Evolutionary conservation across 2,329 filamentous ascomycete genomes (phyloP), one percentile per base, ranked within the genome.

Genomic region (Thielaviopsis musarum): DNA sequence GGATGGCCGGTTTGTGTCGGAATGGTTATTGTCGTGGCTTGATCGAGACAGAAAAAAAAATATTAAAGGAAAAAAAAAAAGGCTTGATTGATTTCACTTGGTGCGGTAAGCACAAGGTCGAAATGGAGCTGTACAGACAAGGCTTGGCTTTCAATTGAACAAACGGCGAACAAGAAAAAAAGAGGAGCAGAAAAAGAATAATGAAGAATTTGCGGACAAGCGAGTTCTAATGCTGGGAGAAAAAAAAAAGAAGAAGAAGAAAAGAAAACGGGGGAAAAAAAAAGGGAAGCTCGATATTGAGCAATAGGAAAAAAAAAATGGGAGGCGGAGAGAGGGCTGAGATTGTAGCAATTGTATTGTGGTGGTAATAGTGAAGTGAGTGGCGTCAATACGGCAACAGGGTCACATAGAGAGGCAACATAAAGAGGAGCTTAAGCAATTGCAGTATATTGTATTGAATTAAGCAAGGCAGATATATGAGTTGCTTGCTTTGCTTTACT

Each of bases 1-100:
- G 15, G 34, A 56, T 45, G 26, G 21, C 17, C 13, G 34, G 21
- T 45, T 56, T 26, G 22, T 34, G 17, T 52, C 34, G 45, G 49
- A 34, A 26, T 57, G 28, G 38, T 28, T 38, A 51, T 28, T n/a
- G 45, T 57, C 51, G 56, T 34, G 34, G 56, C 24, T 57, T 57
- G 45, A n/a, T 26, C 45, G 24, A 52, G 56, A 28, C 21, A 51
- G n/a, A 57, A 24, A 26, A 34, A 28, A 57, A 52, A 51, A 22
- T 41, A 56, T 28, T 28, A 28, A 7, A 28, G 26, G n/a, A n/a
- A 21, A 49, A 21, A 19, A n/a, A 49, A 9, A 49, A 49, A 19
- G 45, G 45, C 45, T 49, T 21, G n/a, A 49, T 49, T 49, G 45
- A 49, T 19, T 19, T 10, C 7, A 10, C n/a, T 49, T 49, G n/a